Percentiles rank a stretch among this genome's conserved stretches.
Conservation (phyloP, 2,329 filamentous ascomycete species). For the Xylariaceae sp. region DNA sequence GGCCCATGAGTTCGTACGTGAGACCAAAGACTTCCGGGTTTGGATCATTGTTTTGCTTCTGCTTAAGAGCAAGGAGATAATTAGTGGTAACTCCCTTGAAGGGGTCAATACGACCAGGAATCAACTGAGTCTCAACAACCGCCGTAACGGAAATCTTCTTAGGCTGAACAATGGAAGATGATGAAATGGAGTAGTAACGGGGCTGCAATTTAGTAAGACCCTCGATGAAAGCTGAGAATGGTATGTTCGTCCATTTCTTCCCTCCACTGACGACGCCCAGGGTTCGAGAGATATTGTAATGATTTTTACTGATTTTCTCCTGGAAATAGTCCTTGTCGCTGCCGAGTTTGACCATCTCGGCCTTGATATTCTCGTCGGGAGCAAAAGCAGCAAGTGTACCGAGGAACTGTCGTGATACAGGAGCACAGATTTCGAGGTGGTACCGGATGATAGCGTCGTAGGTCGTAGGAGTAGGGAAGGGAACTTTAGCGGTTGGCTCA, state of each 20-base stretch:
- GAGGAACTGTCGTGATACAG: constrained; percentile 93
- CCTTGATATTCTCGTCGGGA: constrained; percentile 77
- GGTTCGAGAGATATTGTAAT: constrained; percentile 85
- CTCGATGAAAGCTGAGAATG: constrained; percentile 93
- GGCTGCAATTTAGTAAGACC: constrained; percentile 92
- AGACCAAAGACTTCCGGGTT: constrained; percentile 77
- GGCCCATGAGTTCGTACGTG: constrained; percentile 81
- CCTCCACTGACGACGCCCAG: constrained; percentile 69
- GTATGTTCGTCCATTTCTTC: constrained; percentile 75
- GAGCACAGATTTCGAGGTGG: constrained; percentile 93
- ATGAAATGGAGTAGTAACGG: constrained; percentile 98
- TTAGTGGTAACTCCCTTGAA: constrained; percentile 97
- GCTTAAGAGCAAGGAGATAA: constrained; percentile 89
- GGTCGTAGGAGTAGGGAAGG: constrained; percentile 94
- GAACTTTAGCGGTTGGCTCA: constrained; percentile 93
- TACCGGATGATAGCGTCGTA: constrained; percentile 92
- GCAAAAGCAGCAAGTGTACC: constrained; percentile 84
- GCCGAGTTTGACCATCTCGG: constrained; percentile 83
- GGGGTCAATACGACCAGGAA: constrained; percentile 69
- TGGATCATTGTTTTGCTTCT: constrained; percentile 90
- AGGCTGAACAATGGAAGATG: constrained; percentile 88
- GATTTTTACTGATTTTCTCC: constrained; percentile 72
- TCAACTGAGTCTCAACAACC: constrained; percentile 78
- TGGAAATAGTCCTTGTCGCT: constrained; percentile 95
- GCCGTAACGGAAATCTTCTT: constrained; percentile 94